Evolutionary conservation across 1,139 yeast species (phyloP), one percentile per base, ranked within the genome.

Genomic region (Pichia sp.): DNA sequence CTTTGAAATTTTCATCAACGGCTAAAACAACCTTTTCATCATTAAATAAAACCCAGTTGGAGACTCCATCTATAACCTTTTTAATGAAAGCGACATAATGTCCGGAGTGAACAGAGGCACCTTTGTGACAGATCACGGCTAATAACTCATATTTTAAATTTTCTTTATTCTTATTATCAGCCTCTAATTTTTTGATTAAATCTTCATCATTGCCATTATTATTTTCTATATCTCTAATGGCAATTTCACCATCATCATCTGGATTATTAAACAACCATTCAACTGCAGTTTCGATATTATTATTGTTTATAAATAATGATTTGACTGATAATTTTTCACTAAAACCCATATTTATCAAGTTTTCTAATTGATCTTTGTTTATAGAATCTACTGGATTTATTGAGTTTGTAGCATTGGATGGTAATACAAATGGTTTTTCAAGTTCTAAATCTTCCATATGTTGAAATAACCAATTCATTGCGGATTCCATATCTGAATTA

Each of bases 91-190:
- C 90, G 39, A 94, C 97, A 64, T 92, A 92, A 65, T 92, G 99
- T 0, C 98, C 98, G 0, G 97, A 88, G 54, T 92, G 97, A 1
- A 92, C 87, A 26, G 96, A 87, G 1, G 84, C 75, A 9, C 99
- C 99, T 65, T 92, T 92, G 66, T 92, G 99, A 62, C 97, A 90
- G 28, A 92, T 76, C 8, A 88, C 86, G 0, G 88, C 86, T 48
- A 78, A 75, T 42, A 92, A 67, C 18, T 62, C 59, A 62, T 86
- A 92, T n/a, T 36, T 39, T 3, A 44, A 30, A 53, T 52, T 34
- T 51, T 50, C 41, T 49, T 52, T 62, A 5, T 44, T 45, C 3
- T 6, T 4, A 3, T 31, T 11, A 5, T 44, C 32, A 18, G 18
- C 18, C n/a, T 53, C 52, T 7, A 63, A 58, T 7, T 63, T 56